Conservation (phyloP, 805 yeast species). For the Brettanomyces bruxellensis region DNA sequence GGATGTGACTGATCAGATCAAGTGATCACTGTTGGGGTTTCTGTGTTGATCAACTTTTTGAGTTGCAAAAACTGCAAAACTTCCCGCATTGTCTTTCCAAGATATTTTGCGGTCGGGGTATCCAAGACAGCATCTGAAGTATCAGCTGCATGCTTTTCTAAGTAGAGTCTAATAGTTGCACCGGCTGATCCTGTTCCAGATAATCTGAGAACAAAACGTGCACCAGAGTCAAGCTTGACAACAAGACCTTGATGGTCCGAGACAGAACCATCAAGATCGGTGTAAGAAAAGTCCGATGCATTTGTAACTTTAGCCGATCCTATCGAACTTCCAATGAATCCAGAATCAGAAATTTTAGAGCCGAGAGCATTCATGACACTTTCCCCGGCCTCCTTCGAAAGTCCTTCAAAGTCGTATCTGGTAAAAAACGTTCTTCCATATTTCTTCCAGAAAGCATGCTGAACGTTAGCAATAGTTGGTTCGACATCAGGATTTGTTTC, state of each 20-base stretch:
- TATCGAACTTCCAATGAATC: constrained; percentile 37
- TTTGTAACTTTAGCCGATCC: constrained; percentile 51
- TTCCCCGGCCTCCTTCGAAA: constrained; percentile 64
- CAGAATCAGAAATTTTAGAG: constrained; percentile 25
- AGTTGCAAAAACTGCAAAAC: constrained; percentile 65
- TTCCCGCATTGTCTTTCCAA: constrained; percentile 49
- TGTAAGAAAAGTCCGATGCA: constrained; percentile 84
- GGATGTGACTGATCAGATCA: constrained; percentile 19
- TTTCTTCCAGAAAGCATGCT: constrained; percentile 76
- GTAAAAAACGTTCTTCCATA: constrained; percentile 98
- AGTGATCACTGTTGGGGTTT: constrained; percentile 84
- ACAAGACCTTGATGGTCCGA: constrained; percentile 82
- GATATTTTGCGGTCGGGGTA: constrained; percentile 55
- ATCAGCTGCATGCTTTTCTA: constrained; percentile 74
- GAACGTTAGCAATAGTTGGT: constrained; percentile 67
- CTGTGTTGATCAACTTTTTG: constrained; percentile 67
- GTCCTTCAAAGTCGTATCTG: constrained; percentile 88
- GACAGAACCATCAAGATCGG: constrained; percentile 90
- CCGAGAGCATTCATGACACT: constrained; percentile 51
- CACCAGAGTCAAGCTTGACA: constrained; percentile 72
- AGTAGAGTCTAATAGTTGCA: constrained; percentile 88
- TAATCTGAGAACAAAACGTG: constrained; percentile 79
- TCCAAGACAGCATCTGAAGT: constrained; percentile 32
- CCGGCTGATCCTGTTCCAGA: constrained; percentile 98
- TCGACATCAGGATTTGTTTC: constrained; percentile 37